Evolutionary conservation across 1,139 yeast species (phyloP), one percentile per base, ranked within the genome.

Genomic region (Geotrichum histeridarum): DNA sequence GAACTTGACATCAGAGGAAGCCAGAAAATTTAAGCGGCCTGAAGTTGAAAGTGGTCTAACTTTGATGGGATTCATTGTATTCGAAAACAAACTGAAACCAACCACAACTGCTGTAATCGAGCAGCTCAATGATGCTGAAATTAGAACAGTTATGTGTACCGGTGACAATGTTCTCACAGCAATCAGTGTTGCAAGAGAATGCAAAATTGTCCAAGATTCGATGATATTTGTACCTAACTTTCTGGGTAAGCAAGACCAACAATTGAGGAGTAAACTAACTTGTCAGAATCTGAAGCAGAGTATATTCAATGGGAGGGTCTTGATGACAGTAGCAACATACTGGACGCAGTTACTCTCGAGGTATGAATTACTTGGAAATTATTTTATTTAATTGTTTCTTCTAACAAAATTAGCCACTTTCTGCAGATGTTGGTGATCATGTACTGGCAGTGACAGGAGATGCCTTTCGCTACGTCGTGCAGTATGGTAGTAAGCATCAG

Each of bases 91-190:
- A 67, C 74, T 94, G 62, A 93, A 93, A 66, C 72, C 77, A 0
- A 73, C 85, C 0, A 86, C 96, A 0, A 76, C 77, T 5, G 71
- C 74, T 0, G 88, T 91, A 0, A 77, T 93, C 56, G 64, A 70
- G 15, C 77, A 79, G 57, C 75, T 93, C 53, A 73, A 72, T 42
- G 74, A 72, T 11, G 97, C 99, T 0, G 75, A 80, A 42, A 79
- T 93, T 54, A 76, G 98, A 61, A 87, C 95, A 0, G 76, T 90
- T 30, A 94, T 93, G 99, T 94, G 99, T 69, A 93, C 99, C 0
- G 99, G 99, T 53, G 99, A 93, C 68, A 93, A 93, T 66, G 82
- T 93, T 14, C 75, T 93, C 58, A 93, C 99, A 0, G 99, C 99
- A 0, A 81, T 94, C 30, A 86, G 96, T 70, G 99, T 93, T 27